Conservation (phyloP, 108 stramenopile species). For the Skeletonema potamos region DNA sequence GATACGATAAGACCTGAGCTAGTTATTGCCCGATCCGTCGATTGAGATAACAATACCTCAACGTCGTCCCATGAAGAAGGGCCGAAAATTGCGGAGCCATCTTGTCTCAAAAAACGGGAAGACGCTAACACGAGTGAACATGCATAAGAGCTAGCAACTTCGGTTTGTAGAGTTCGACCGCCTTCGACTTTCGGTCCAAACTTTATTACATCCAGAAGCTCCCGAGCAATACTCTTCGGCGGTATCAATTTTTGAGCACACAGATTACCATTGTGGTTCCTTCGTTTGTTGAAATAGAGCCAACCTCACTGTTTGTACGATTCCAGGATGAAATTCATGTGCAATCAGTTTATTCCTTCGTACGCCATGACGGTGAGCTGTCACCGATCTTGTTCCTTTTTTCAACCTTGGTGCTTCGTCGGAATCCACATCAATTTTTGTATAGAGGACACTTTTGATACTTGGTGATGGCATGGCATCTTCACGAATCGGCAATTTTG, state of each 20-base stretch:
- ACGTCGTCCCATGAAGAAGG: slow-evolving; percentile 41
- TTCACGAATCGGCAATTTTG: no score
- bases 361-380: background rate
- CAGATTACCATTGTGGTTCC: slow-evolving; percentile 22
- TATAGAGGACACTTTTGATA: background rate
- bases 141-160: slow-evolving; percentile 30
- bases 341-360: slow-evolving; percentile 19
- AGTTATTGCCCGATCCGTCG: slow-evolving; percentile 28
- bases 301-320: slow-evolving; percentile 32
- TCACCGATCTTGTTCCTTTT: background rate
- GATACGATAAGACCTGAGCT: slow-evolving; percentile 18
- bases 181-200: slow-evolving; percentile 42
- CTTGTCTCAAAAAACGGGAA: slow-evolving; percentile 20
- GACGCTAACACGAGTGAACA: slow-evolving; percentile 16
- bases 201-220: slow-evolving; percentile 37
- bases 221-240: slow-evolving; percentile 12
- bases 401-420: background rate
- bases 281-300: slow-evolving; percentile 29
- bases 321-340: slow-evolving; percentile 23
- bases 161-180: slow-evolving; percentile 21
- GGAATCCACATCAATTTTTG: background rate
- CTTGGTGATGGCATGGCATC: no score
- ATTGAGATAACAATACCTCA: slow-evolving; percentile 30
- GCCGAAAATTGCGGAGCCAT: slow-evolving; percentile 32
- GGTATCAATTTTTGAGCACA: slow-evolving; percentile 26